Evolutionary conservation across 768 basidiomycete species (phyloP), one percentile per base, ranked within the genome.

Genomic region (Gymnopilus dilepis): DNA sequence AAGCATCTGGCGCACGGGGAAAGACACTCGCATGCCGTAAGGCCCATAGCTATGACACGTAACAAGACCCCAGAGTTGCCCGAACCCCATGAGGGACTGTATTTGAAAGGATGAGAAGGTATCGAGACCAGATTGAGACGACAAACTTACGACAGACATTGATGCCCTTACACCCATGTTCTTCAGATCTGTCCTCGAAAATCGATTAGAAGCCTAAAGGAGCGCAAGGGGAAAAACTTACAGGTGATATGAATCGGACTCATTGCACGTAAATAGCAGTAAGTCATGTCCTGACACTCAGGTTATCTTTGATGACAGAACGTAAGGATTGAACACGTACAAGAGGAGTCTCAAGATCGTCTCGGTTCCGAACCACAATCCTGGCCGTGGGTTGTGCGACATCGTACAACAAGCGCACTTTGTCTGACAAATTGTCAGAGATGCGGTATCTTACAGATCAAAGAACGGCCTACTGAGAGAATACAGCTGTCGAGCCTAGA

Each of bases 91-190:
- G 66, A 94, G 90, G 5, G 90, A 92, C 88, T 89, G 52, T 26
- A 43, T 26, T 21, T 26, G 28, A 12, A 17, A 47, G 13, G 11
- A 28, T 30, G 5, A 56, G 41, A 6, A 59, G 19, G 43, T 21
- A 3, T 3, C 12, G 19, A 7, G 37, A 21, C 21, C 26, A 47
- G 43, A 17, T 38, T 38, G 40, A 13, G 17, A 17, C 19, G 3
- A 17, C 11, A 22, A 8, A 78, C 86, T 71, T 69, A 90, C 89
- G 47, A 94, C 82, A n/a, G 90, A 92, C 91, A 93, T 93, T 6
- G 90, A 91, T 1, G 91, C 89, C 38, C 90, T 83, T 0, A 94
- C 91, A 37, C 86, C 87, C 91, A 94, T 92, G 68, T 93, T 92
- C 30, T 80, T 85, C 38, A 92, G 79, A 75, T 92, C 90, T 88